phyloP scores from a whole-genome alignment of 345 rosid species.

The Populus alba region DNA sequence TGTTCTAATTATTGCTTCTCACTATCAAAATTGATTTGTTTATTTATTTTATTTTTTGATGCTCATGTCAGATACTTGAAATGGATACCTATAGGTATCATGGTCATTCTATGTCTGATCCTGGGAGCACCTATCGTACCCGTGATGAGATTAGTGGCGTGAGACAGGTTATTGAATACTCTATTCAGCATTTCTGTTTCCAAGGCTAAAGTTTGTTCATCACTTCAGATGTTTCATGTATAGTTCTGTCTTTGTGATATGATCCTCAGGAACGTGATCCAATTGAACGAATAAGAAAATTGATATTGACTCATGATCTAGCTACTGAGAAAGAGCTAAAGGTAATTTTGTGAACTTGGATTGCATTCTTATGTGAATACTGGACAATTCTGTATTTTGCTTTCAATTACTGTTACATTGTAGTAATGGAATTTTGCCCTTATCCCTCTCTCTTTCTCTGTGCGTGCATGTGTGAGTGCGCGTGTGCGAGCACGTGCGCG shows the following conservation, averaged over 20 bases:
- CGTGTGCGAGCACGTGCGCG: accelerated
- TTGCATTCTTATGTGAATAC: not conserved
- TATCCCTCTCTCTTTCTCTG: not conserved
- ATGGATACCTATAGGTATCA: conserved; percentile 99
- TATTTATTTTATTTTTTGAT: conserved; percentile 6
- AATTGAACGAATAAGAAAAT: conserved; percentile 78
- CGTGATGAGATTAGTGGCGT: conserved; percentile 93
- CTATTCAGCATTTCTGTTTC: not conserved
- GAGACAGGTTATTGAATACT: conserved; percentile 64
- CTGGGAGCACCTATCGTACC: conserved; percentile 98
- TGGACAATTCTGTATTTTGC: not conserved
- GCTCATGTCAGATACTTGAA: conserved; percentile 74
- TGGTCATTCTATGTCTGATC: conserved; percentile 99
- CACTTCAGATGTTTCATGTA: not conserved
- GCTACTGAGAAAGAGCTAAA: conserved; percentile 95
- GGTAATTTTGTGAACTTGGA: conserved; percentile 38
- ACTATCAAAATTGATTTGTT: not conserved
- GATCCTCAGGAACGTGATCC: conserved; percentile 87
- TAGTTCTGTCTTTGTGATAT: conserved; percentile 1
- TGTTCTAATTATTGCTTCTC: not conserved
- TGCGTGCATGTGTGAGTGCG: accelerated
- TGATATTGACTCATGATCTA: conserved; percentile 68
- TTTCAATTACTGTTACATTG: not conserved
- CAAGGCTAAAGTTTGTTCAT: conserved; percentile 1
- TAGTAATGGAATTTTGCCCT: not conserved